Percentiles rank a stretch among this genome's conserved stretches.
Conservation (phyloP, 139 green algal species). For the Closterium sp. region DNA sequence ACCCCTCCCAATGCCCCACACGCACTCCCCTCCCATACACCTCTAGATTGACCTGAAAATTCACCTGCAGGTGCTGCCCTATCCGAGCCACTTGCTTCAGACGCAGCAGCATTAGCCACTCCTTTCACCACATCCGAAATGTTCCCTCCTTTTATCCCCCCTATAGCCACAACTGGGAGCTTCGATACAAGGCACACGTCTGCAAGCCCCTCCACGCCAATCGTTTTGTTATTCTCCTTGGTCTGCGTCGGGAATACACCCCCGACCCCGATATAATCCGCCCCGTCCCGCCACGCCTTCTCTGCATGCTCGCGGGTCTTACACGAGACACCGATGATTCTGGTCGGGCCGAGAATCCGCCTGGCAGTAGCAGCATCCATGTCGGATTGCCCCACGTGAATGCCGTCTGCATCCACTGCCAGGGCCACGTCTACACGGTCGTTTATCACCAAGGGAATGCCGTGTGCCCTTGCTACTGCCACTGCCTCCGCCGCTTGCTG, state of each 20-base stretch:
- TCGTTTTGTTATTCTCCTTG: slow-evolving; percentile 73
- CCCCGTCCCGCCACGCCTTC: slow-evolving; percentile 65
- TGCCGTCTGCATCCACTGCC: slow-evolving; percentile 76
- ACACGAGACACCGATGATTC: slow-evolving; percentile 81
- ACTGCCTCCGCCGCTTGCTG: slow-evolving; percentile 40
- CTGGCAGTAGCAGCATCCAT: slow-evolving; percentile 65
- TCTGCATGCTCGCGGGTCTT: slow-evolving; percentile 73
- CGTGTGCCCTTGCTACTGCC: slow-evolving; percentile 29
- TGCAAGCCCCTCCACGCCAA: slow-evolving; percentile 71
- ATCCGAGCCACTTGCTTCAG: background rate
- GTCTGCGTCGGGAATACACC: slow-evolving; percentile 75
- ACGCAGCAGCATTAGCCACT: background rate
- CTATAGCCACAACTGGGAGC: slow-evolving; percentile 87
- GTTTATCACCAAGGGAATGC: slow-evolving; percentile 88
- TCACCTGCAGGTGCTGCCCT: background rate
- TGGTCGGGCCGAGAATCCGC: slow-evolving; percentile 65
- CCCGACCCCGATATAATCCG: slow-evolving; percentile 87
- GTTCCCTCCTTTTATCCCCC: slow-evolving; percentile 72
- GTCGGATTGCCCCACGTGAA: slow-evolving; percentile 87
- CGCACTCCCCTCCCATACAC: background rate
- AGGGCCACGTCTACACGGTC: slow-evolving; percentile 90
- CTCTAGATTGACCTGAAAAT: background rate
- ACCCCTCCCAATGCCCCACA: slow-evolving; percentile 64
- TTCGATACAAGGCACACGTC: slow-evolving; percentile 57
- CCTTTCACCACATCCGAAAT: slow-evolving; percentile 34